Percentiles rank a stretch among this genome's conserved stretches.
phyloP scores from a whole-genome alignment of 2,329 filamentous ascomycete genomes.

The Sporothrix brunneoviolacea region DNA sequence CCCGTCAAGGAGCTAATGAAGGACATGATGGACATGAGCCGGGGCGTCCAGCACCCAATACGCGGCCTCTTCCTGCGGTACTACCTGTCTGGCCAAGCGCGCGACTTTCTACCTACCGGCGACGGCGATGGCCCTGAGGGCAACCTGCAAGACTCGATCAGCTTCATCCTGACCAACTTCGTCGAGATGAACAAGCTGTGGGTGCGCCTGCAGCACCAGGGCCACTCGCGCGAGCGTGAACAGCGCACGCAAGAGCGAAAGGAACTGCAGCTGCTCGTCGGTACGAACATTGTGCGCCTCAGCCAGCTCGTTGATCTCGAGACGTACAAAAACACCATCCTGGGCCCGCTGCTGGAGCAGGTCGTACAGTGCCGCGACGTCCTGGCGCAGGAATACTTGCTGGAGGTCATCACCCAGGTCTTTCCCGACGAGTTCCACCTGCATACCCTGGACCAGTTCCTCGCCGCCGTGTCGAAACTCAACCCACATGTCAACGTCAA shows the following conservation, averaged over 20 bases:
- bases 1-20: conserved; percentile 99
- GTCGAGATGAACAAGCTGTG: conserved; percentile 99
- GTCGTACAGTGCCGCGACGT: conserved; percentile 98
- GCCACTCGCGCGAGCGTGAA: conserved; percentile 89
- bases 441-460: conserved; percentile 90
- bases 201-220: conserved; percentile 95
- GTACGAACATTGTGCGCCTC: conserved; percentile 89
- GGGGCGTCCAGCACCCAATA: conserved; percentile 93
- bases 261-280: conserved; percentile 90
- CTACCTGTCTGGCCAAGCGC: conserved; percentile 89
- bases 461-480: conserved; percentile 83
- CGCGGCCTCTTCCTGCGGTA: conserved; percentile 92
- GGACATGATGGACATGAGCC: conserved; percentile 99
- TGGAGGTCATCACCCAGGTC: conserved; percentile 97
- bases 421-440: conserved; percentile 98
- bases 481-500: conserved; percentile 98
- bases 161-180: conserved; percentile 96
- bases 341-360: conserved; percentile 86
- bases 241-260: conserved; percentile 89
- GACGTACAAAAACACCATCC: conserved; percentile 83
- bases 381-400: conserved; percentile 89
- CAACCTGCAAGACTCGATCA: conserved; percentile 94
- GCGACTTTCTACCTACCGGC: conserved; percentile 77
- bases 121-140: conserved; percentile 87
- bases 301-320: conserved; percentile 95